phyloP scores from a whole-genome alignment of 2,329 filamentous ascomycete genomes.

The Trichoderma brevicompactum region DNA sequence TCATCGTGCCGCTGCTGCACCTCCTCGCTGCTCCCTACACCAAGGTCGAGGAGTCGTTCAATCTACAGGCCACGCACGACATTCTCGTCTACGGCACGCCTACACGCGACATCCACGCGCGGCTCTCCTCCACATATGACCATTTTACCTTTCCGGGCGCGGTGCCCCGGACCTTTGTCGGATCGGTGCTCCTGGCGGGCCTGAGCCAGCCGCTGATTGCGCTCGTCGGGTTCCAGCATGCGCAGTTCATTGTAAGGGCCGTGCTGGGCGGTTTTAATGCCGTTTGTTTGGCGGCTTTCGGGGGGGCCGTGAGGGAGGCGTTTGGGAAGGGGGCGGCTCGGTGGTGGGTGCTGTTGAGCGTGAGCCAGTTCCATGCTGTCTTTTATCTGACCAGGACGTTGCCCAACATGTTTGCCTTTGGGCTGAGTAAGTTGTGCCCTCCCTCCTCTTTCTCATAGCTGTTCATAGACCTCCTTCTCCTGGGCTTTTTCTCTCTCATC shows the following conservation, averaged over 20 bases:
- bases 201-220: slow-evolving; percentile 69
- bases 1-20: slow-evolving; percentile 69
- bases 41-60: slow-evolving; percentile 99
- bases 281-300: slow-evolving; percentile 67
- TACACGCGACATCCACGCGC: slow-evolving; percentile 54
- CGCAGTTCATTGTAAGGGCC: slow-evolving; percentile 70
- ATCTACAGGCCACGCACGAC: slow-evolving; percentile 91
- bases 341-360: slow-evolving; percentile 81
- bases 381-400: slow-evolving; percentile 92
- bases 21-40: slow-evolving; percentile 81
- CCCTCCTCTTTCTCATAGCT: no score
- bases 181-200: slow-evolving; percentile 75
- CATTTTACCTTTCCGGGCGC: slow-evolving; percentile 89
- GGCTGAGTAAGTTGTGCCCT: slow-evolving; percentile 65
- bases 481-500: not conserved
- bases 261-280: slow-evolving; percentile 80
- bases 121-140: slow-evolving; percentile 72
- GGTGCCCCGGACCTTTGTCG: slow-evolving; percentile 89
- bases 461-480: no score
- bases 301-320: slow-evolving; percentile 62
- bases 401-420: slow-evolving; percentile 96
- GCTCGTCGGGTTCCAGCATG: slow-evolving; percentile 59
- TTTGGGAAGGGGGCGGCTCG: slow-evolving; percentile 71
- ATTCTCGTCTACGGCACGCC: slow-evolving; percentile 82
- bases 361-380: slow-evolving; percentile 86